Evolutionary conservation across 768 basidiomycete genomes (phyloP).

Genomic region (Scleroderma citrinum): DNA sequence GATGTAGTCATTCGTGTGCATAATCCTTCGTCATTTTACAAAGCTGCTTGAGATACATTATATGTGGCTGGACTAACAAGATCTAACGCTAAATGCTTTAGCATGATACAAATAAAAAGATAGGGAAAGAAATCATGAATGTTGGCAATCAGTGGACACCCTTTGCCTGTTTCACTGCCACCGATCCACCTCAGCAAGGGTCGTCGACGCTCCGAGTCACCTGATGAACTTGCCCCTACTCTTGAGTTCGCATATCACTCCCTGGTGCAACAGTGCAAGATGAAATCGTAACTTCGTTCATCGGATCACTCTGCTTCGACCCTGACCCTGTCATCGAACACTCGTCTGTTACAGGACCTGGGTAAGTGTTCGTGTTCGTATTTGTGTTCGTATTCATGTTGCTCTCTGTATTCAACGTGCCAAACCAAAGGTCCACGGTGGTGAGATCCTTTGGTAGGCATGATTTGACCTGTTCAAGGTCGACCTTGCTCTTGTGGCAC

Average conservation of each 20-base stretch:
- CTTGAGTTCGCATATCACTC: too few species aligned
- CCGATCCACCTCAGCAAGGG: too few species aligned
- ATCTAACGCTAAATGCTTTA: too few species aligned
- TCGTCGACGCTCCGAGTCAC: too few species aligned
- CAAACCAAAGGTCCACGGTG: slow-evolving; percentile 8
- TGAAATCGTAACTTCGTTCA: slow-evolving; percentile 13
- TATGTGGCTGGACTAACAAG: too few species aligned
- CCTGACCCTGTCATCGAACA: neutral
- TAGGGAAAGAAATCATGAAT: neutral
- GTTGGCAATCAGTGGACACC: too few species aligned
- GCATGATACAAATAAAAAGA: slow-evolving; percentile 3
- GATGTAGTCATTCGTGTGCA: slow-evolving; percentile 27
- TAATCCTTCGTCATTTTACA: slow-evolving; percentile 1
- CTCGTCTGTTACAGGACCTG: neutral
- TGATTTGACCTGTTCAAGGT: neutral
- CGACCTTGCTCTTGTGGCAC: slow-evolving; percentile 3
- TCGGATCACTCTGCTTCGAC: slow-evolving; percentile 20
- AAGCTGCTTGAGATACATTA: too few species aligned
- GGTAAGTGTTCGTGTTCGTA: neutral
- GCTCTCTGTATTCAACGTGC: slow-evolving; percentile 4
- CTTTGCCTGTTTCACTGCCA: too few species aligned
- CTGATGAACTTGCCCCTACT: too few species aligned
- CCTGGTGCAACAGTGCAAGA: too few species aligned
- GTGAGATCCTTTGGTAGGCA: slow-evolving; percentile 11
- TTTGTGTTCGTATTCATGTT: slow-evolving; percentile 1